A percentile compares a stretch with the other conserved stretches of the same genome.
Evolutionary conservation across 257 asterid species (phyloP).

Genomic region (Penstemon barbatus): DNA sequence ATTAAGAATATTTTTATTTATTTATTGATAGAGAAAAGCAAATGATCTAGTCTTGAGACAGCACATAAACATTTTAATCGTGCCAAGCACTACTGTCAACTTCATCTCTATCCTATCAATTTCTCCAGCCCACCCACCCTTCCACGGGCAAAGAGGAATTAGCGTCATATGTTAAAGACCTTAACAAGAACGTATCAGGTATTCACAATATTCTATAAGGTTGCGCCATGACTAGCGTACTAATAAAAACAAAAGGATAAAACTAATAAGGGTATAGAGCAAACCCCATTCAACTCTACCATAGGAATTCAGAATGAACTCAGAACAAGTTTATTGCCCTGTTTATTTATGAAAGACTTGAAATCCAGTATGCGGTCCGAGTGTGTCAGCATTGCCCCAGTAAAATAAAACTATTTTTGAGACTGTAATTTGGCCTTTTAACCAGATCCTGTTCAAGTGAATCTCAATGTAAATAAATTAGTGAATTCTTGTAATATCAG

Average conservation of each 20-base stretch:
- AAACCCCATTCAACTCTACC: background rate
- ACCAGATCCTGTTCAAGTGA: background rate
- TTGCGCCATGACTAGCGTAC: background rate
- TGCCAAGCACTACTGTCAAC: background rate
- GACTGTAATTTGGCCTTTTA: slow-evolving; percentile 7
- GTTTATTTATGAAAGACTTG: slow-evolving; percentile 5
- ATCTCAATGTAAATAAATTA: background rate
- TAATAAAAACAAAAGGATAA: background rate
- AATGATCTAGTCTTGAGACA: background rate
- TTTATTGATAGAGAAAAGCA: too few relatives aligned
- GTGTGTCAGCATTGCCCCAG: slow-evolving; percentile 6
- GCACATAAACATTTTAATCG: slow-evolving; percentile 4
- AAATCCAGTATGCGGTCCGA: background rate
- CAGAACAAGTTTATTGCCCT: background rate
- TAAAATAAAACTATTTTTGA: background rate
- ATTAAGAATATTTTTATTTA: background rate
- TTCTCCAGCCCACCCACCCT: background rate
- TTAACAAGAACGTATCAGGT: background rate
- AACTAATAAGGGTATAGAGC: background rate
- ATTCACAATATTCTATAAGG: background rate
- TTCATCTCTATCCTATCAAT: background rate
- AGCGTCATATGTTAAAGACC: background rate
- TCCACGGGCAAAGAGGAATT: background rate
- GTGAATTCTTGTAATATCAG: background rate
- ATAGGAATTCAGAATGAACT: background rate